phyloP scores from a whole-genome alignment of 257 asterid species.

The Capsicum baccatum region DNA sequence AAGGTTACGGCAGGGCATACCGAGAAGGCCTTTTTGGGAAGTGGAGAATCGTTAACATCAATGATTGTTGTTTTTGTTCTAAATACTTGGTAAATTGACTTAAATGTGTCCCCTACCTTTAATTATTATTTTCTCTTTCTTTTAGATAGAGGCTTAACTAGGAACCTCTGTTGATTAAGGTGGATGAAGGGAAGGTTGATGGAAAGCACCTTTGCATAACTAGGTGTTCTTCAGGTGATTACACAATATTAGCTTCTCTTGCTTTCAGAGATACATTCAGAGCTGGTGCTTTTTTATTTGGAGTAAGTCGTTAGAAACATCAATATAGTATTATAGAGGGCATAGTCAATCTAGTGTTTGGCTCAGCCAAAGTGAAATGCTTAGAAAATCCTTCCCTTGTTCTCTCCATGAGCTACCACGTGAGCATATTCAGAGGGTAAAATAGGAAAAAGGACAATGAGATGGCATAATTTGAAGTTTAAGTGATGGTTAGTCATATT shows the following conservation, averaged over 20 bases:
- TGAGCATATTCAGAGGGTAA: neutral
- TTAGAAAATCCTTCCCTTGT: neutral
- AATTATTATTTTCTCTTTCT: constrained; percentile 10
- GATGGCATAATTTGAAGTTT: neutral
- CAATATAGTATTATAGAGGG: neutral
- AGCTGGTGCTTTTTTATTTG: constrained; percentile 94
- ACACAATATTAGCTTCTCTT: constrained; percentile 92
- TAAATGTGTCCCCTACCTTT: neutral
- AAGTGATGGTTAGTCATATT: constrained; percentile 7
- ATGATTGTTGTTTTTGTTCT: constrained; percentile 98
- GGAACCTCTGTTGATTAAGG: constrained; percentile 50
- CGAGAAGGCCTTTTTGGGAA: constrained; percentile 80
- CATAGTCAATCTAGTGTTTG: neutral
- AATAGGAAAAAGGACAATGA: neutral
- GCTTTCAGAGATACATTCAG: constrained; percentile 79
- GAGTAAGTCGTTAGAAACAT: constrained; percentile 63
- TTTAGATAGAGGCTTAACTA: constrained; percentile 14
- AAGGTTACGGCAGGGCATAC: constrained; percentile 93
- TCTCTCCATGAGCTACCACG: neutral
- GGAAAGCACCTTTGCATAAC: constrained; percentile 80
- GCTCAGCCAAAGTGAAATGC: neutral
- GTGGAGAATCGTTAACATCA: constrained; percentile 92
- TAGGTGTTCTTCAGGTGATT: constrained; percentile 98
- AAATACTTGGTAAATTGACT: constrained; percentile 64
- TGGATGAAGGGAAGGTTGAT: constrained; percentile 80